A percentile compares a stretch with the other conserved stretches of the same genome.
phyloP scores from a whole-genome alignment of 2,329 filamentous ascomycete genomes.

The Phyllosticta ampelicida region DNA sequence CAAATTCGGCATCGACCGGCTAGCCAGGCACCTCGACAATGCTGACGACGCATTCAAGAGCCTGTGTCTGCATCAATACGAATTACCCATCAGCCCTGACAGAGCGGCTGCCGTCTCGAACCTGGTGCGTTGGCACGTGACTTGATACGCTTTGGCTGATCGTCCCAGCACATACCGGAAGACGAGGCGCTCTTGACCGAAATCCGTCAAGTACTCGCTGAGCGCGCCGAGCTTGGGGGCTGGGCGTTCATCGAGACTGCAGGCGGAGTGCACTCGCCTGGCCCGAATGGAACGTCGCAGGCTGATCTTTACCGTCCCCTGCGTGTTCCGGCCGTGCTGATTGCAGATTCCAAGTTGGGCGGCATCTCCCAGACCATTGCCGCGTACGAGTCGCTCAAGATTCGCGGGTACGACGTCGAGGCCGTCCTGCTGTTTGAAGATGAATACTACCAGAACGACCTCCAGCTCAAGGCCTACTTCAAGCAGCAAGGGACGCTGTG shows the following conservation, averaged over 20 bases:
- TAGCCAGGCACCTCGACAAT: background rate
- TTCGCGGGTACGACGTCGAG: constrained; percentile 71
- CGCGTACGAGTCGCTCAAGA: constrained; percentile 63
- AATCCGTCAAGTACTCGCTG: constrained; percentile 31
- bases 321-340: constrained; percentile 60
- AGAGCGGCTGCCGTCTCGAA: constrained; percentile 45
- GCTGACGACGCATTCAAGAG: constrained; percentile 28
- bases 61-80: constrained; percentile 58
- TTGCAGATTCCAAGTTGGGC: constrained; percentile 65
- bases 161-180: constrained; percentile 9
- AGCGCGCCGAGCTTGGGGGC: constrained; percentile 37
- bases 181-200: constrained; percentile 27
- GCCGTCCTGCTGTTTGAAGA: constrained; percentile 60
- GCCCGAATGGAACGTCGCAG: constrained; percentile 64
- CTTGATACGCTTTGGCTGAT: background rate
- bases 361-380: constrained; percentile 74
- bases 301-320: constrained; percentile 67
- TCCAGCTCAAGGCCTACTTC: constrained; percentile 61
- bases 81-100: constrained; percentile 67
- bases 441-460: constrained; percentile 54
- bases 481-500: constrained; percentile 44
- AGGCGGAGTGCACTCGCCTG: constrained; percentile 70
- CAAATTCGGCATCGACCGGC: background rate
- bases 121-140: background rate
- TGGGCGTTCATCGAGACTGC: constrained; percentile 70